Base-by-base conservation (phyloP, 306 rosid genomes). In the Dalbergia oliveri region DNA sequence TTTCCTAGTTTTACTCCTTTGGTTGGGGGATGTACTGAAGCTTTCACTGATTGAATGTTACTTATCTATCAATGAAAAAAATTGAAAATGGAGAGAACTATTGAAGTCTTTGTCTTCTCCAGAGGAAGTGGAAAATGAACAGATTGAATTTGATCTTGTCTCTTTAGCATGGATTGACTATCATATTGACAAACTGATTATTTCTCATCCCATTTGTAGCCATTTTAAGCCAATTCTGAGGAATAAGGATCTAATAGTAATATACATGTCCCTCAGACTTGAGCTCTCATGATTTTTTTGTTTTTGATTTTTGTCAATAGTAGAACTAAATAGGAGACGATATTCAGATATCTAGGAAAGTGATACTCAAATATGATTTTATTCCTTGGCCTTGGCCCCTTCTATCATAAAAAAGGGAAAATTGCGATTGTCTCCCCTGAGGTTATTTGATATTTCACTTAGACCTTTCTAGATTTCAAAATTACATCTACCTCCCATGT, bases 81-180 rank as follows among this genome's bases (percentile, higher is more conserved):
- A 13, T 57, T 66, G 62, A 74, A 65, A 66, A 74, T 47, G 56
- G 66, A 81, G 63, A 66, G 65, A 66, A 59, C 51, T 15, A 34
- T 11, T 19, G 58, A 58, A 45, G 23, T 34, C 11, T 35, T 15
- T 74, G n/a, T 75, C 49, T 18, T 57, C 53, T 66, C 49, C 23
- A 44, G 37, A 19, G 44, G 23, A 67, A 56, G 69, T 81, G 50
- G 44, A 58, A 67, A 33, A 73, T 44, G 31, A 44, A 21, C 47
- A 15, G 11, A 60, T 59, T 81, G 62, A 23, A 70, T 57, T 58
- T 31, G 70, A 45, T 68, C 49, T 47, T 2, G 9, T 71, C 23
- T 67, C 33, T 77, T 41, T 43, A 15, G 8, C 23, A 44, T 47
- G 23, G 26, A 69, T 60, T 45, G 21, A 47, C 45, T 21, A 12